These are phyloP conservation scores for Elaeis oleifera DNA, from an alignment of 202 grass and related monocot species.

Conservation along the genomic window DNA sequence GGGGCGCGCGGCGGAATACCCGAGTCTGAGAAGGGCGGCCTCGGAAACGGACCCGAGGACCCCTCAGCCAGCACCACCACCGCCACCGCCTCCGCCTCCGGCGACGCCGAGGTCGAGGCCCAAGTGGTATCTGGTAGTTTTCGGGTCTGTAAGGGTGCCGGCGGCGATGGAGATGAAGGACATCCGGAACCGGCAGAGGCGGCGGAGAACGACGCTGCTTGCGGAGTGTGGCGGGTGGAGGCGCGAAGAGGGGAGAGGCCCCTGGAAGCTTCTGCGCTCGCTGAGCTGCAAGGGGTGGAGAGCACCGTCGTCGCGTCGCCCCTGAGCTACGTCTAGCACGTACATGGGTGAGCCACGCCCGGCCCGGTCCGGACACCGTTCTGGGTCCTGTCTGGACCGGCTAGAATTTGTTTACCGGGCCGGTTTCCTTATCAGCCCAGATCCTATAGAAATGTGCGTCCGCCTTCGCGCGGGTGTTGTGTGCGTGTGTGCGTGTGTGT, in stretches of 20 bases:
- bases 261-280: conserved; percentile 2
- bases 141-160: conserved; percentile 1
- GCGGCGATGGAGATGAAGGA: conserved; percentile 5
- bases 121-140: background rate
- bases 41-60: background rate
- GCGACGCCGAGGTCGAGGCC: background rate
- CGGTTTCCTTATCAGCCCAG: too few relatives aligned
- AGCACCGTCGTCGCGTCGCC: background rate
- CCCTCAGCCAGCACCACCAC: background rate
- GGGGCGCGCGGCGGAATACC: background rate
- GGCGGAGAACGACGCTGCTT: background rate
- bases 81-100: too few relatives aligned
- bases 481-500: too few relatives aligned
- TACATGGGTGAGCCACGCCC: background rate
- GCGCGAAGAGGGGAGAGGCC: background rate
- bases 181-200: conserved; percentile 5
- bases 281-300: conserved; percentile 1
- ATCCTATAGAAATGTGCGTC: too few relatives aligned
- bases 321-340: background rate
- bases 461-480: too few relatives aligned
- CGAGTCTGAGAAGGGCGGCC: background rate
- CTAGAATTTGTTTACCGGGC: too few relatives aligned
- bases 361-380: too few relatives aligned
- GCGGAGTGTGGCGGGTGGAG: background rate
- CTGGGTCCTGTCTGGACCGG: too few relatives aligned